Evolutionary conservation across 805 yeast genomes (phyloP).

Genomic region (Wickerhamiella bombiphila): DNA sequence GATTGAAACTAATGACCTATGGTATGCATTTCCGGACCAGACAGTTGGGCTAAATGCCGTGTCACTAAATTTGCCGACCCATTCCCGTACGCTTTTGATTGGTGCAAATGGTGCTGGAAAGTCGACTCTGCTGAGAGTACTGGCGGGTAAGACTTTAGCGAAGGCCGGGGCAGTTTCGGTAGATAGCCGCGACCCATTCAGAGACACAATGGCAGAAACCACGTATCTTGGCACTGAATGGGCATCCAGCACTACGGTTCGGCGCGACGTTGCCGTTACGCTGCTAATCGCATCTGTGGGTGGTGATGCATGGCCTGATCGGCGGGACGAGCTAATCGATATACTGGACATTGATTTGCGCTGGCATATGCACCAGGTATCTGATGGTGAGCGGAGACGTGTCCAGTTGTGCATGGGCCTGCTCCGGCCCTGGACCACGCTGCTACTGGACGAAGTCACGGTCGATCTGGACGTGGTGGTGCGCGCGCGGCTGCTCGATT

Average conservation of each 20-base stretch:
- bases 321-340: conserved; percentile 62
- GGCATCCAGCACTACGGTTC: conserved; percentile 83
- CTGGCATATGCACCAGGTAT: conserved; percentile 86
- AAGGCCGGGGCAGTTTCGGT: conserved; percentile 52
- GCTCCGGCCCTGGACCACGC: conserved; percentile 73
- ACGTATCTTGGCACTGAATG: conserved; percentile 95
- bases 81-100: conserved; percentile 60
- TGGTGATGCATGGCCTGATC: conserved; percentile 53
- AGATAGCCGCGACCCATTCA: conserved; percentile 83
- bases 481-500: conserved; percentile 55
- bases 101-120: conserved; percentile 99
- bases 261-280: conserved; percentile 80
- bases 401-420: conserved; percentile 92
- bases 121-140: conserved; percentile 66
- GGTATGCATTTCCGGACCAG: conserved; percentile 52
- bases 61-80: conserved; percentile 46
- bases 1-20: conserved; percentile 47
- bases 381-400: conserved; percentile 91
- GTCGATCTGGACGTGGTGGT: conserved; percentile 93
- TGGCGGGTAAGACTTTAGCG: conserved; percentile 86
- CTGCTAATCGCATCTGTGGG: conserved; percentile 71
- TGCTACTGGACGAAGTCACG: conserved; percentile 90
- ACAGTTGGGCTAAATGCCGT: conserved; percentile 57
- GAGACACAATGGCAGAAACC: conserved; percentile 32
- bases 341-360: conserved; percentile 71